phyloP scores from a whole-genome alignment of 2,329 filamentous ascomycete genomes.

The Verticillium klebahnii region DNA sequence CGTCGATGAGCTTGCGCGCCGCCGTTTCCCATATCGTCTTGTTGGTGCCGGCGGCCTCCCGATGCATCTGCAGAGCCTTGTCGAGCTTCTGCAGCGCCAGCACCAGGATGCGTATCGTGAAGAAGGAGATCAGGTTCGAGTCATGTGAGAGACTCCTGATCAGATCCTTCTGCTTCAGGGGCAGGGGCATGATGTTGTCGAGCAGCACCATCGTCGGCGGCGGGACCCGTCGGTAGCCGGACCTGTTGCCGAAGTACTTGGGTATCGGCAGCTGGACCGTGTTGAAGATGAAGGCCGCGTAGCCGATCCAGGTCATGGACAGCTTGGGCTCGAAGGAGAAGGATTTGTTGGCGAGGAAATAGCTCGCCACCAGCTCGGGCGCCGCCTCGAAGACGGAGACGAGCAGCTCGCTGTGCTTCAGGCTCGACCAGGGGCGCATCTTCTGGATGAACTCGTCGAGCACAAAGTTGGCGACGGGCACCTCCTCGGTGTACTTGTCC shows the following conservation, averaged over 20 bases:
- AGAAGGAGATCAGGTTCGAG: constrained; percentile 76
- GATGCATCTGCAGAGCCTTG: constrained; percentile 57
- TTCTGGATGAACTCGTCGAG: constrained; percentile 74
- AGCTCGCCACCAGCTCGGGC: constrained; percentile 83
- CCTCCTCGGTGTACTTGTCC: constrained; percentile 58
- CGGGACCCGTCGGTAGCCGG: constrained; percentile 60
- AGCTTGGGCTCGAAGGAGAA: constrained; percentile 90
- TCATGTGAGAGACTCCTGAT: constrained; percentile 74
- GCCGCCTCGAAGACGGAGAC: constrained; percentile 73
- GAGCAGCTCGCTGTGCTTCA: constrained; percentile 76
- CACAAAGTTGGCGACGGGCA: constrained; percentile 74
- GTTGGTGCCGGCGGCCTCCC: constrained; percentile 32
- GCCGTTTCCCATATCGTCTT: constrained; percentile 64
- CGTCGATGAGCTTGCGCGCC: constrained; percentile 60
- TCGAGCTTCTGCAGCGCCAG: constrained; percentile 75
- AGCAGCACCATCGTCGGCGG: constrained; percentile 76
- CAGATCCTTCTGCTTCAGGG: constrained; percentile 75
- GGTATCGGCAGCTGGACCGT: constrained; percentile 73
- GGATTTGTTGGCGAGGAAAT: constrained; percentile 73
- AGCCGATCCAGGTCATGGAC: constrained; percentile 91
- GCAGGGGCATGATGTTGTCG: constrained; percentile 80
- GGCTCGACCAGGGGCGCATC: constrained; percentile 77
- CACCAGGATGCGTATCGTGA: constrained; percentile 75
- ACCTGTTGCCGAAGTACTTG: constrained; percentile 61
- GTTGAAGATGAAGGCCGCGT: constrained; percentile 82